Conservation (phyloP, 495 filamentous ascomycete species). For the Hyaloscypha variabilis region DNA sequence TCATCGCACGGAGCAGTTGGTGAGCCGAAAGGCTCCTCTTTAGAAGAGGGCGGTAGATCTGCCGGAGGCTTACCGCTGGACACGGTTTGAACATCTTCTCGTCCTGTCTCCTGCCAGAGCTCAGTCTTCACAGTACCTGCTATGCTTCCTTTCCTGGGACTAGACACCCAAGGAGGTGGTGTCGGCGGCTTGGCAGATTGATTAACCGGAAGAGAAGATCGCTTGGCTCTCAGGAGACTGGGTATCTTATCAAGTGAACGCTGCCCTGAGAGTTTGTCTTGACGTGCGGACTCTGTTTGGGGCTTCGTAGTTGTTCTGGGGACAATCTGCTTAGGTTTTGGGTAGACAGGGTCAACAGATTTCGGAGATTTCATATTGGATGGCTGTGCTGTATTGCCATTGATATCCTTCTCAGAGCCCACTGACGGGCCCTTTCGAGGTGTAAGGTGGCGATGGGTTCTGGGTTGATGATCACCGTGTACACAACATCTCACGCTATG, state of each 20-base stretch:
- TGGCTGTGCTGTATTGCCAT: neutral
- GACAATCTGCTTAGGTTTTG: neutral
- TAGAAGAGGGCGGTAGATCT: neutral
- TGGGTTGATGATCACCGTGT: constrained; percentile 23
- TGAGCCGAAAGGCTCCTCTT: neutral
- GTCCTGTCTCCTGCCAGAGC: neutral
- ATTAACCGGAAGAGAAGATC: neutral
- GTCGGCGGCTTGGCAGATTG: neutral
- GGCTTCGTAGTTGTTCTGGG: neutral
- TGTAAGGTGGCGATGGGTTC: constrained; percentile 25
- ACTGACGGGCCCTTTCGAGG: constrained; percentile 2
- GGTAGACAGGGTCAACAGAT: neutral
- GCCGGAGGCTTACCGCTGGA: neutral
- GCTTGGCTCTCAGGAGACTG: neutral
- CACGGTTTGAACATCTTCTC: neutral
- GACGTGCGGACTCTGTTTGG: neutral
- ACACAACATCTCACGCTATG: constrained; percentile 30
- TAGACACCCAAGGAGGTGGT: constrained; percentile 11
- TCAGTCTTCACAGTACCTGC: neutral
- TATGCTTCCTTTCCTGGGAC: neutral
- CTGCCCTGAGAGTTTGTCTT: neutral
- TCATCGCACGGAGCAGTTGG: neutral
- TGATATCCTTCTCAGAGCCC: neutral
- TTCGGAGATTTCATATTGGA: neutral
- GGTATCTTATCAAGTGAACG: neutral